These are phyloP conservation scores for Dichotomopilus funicola DNA, from an alignment of 2,329 filamentous ascomycete genomes.

Conservation along the genomic window DNA sequence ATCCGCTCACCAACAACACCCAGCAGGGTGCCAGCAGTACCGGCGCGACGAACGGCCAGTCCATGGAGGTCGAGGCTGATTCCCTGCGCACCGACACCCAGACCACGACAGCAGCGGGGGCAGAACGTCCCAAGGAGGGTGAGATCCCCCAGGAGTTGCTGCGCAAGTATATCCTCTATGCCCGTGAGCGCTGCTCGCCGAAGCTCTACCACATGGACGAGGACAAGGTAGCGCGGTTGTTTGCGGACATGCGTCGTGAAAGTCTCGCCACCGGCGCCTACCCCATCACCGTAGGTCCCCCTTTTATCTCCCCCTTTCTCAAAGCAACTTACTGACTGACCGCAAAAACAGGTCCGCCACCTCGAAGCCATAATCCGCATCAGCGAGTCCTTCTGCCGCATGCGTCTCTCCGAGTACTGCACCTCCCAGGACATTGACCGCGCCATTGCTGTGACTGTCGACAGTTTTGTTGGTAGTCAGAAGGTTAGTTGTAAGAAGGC, in stretches of 20 bases:
- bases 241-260: slow-evolving; percentile 93
- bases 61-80: slow-evolving; percentile 56
- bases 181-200: slow-evolving; percentile 78
- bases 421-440: slow-evolving; percentile 86
- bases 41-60: slow-evolving; percentile 32
- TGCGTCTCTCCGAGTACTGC: slow-evolving; percentile 97
- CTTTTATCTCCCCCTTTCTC: neutral
- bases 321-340: neutral
- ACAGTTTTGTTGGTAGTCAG: slow-evolving; percentile 92
- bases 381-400: slow-evolving; percentile 89
- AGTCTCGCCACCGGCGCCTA: slow-evolving; percentile 91
- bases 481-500: slow-evolving; percentile 98
- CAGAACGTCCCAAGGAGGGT: slow-evolving; percentile 41
- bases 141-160: slow-evolving; percentile 87
- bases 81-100: slow-evolving; percentile 35
- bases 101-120: slow-evolving; percentile 19
- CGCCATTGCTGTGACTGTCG: slow-evolving; percentile 92
- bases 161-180: slow-evolving; percentile 95
- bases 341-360: slow-evolving; percentile 68
- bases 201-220: slow-evolving; percentile 98
- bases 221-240: slow-evolving; percentile 89
- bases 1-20: slow-evolving; percentile 46
- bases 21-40: slow-evolving; percentile 38
- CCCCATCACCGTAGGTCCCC: slow-evolving; percentile 78
- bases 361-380: slow-evolving; percentile 97